Evolutionary conservation across 192 early-diverging fungal species (phyloP).

Genomic region (Umbelopsis isabellina): DNA sequence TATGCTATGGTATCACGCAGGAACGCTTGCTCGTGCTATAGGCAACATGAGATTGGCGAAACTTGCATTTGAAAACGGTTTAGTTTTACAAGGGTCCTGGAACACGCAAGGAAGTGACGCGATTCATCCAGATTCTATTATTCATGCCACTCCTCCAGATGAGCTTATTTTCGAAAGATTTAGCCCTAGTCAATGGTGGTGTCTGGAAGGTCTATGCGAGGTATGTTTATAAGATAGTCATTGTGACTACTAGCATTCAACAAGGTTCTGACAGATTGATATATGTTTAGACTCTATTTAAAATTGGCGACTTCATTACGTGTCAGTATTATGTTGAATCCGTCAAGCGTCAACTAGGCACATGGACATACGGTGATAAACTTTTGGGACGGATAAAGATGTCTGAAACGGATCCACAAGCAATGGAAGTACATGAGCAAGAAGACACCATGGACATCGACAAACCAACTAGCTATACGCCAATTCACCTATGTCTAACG

Average conservation of each 20-base stretch:
- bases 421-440: neutral
- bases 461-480: no score
- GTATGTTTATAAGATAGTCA: slow-evolving; percentile 9
- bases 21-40: slow-evolving; percentile 22
- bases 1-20: slow-evolving; percentile 36
- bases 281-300: slow-evolving; percentile 39
- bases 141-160: slow-evolving; percentile 9
- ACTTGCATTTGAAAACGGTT: slow-evolving; percentile 34
- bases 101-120: slow-evolving; percentile 14
- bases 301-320: slow-evolving; percentile 46
- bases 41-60: slow-evolving; percentile 31
- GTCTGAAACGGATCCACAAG: neutral
- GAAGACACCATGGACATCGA: neutral
- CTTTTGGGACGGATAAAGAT: neutral
- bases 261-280: neutral
- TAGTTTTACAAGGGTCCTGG: slow-evolving; percentile 21
- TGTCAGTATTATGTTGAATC: slow-evolving; percentile 43
- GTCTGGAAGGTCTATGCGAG: slow-evolving; percentile 34
- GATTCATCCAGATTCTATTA: slow-evolving; percentile 15
- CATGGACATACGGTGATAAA: neutral
- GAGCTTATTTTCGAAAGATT: slow-evolving; percentile 2
- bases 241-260: neutral
- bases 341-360: slow-evolving; percentile 23
- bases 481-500: neutral
- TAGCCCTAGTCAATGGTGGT: slow-evolving; percentile 37